Evolutionary conservation across 139 green algal genomes (phyloP).

Genomic region (Mesostigma viride): DNA sequence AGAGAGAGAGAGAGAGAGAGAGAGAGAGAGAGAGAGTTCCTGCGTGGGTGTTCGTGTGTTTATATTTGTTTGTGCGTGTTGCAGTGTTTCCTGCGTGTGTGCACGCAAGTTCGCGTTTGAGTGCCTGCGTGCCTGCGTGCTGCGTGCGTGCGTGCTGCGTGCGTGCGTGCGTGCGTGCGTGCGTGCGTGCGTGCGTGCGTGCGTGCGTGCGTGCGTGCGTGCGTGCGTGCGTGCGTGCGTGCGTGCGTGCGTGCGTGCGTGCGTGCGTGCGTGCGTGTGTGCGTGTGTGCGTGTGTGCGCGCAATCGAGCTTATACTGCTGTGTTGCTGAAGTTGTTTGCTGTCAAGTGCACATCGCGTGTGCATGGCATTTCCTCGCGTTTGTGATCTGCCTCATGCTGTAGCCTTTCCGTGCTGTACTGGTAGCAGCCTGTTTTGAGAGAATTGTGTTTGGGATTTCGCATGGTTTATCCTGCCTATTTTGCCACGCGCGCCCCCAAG

Average conservation of each 20-base stretch:
- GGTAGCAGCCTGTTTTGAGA: no score
- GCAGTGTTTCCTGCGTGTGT: not conserved
- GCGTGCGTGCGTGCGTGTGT: constrained; percentile 6
- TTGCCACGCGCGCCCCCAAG: no score
- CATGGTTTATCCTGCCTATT: no score
- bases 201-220: constrained; percentile 6
- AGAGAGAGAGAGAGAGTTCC: not conserved
- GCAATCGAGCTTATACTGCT: not conserved
- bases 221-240: constrained; percentile 10
- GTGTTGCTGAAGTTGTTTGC: not conserved
- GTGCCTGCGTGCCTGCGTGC: no score
- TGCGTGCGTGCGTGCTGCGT: no score
- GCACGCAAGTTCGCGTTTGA: not conserved
- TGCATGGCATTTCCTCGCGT: no score
- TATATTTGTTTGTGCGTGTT: not conserved
- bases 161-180: not conserved
- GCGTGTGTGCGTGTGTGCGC: not conserved
- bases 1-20: no score
- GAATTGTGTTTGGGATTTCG: no score
- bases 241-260: constrained; percentile 6
- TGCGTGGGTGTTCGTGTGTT: not conserved
- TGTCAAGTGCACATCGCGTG: no score
- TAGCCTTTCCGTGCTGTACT: no score
- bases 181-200: not conserved
- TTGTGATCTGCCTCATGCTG: no score